phyloP scores from a whole-genome alignment of 2,329 filamentous ascomycete species.

The Ploettnerulaceae sp. region DNA sequence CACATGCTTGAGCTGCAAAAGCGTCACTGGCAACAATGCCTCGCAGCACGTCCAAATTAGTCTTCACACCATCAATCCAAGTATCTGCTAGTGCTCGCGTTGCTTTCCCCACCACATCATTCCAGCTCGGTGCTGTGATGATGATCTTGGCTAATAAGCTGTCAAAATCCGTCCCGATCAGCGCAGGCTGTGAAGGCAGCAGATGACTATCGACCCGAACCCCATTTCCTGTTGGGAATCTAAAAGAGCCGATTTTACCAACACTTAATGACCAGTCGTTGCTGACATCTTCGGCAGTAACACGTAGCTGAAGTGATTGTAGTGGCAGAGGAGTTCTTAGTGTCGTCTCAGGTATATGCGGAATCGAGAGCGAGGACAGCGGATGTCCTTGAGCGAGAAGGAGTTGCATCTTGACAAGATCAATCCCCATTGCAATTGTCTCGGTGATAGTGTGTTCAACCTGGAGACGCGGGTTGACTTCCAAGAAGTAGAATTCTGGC shows the following conservation, averaged over 20 bases:
- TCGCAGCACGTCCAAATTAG: constrained; percentile 50
- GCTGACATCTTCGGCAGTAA: constrained; percentile 41
- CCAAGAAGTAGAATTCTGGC: constrained; percentile 38
- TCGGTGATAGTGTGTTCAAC: constrained; percentile 34
- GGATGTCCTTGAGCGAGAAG: constrained; percentile 34
- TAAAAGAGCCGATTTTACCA: constrained; percentile 51
- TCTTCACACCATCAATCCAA: constrained; percentile 51
- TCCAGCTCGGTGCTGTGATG: constrained; percentile 45
- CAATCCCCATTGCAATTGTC: constrained; percentile 36
- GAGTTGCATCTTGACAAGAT: constrained; percentile 35
- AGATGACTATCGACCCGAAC: constrained; percentile 42
- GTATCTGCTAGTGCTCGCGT: constrained; percentile 52
- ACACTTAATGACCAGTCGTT: constrained; percentile 52
- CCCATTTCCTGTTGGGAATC: constrained; percentile 53
- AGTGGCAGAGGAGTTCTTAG: constrained; percentile 31
- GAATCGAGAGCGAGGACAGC: constrained; percentile 34
- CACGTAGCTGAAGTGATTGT: constrained; percentile 41
- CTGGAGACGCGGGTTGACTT: constrained; percentile 31
- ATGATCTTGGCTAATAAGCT: constrained; percentile 45
- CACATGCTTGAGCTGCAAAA: constrained; percentile 44
- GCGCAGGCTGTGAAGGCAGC: constrained; percentile 33
- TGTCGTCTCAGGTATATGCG: constrained; percentile 29
- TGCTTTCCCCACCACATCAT: constrained; percentile 48
- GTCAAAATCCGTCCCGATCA: constrained; percentile 45
- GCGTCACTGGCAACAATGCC: constrained; percentile 48